Percentiles rank a stretch among this genome's conserved stretches.
Evolutionary conservation across 306 rosid genomes (phyloP).

Genomic region (Quercus glauca): DNA sequence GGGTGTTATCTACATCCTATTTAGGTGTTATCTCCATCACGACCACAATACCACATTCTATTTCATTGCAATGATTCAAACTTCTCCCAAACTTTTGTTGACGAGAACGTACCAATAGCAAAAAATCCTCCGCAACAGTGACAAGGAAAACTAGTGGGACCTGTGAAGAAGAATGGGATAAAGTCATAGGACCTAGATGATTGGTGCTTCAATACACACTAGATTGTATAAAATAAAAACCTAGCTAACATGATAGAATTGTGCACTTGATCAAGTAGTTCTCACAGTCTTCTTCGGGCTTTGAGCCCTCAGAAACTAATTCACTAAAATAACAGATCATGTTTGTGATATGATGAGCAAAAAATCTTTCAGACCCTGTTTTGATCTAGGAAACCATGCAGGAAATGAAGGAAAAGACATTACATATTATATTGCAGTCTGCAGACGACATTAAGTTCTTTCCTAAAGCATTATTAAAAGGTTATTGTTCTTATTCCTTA

Average conservation of each 20-base stretch:
- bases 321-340: neutral
- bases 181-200: neutral
- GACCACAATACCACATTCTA: neutral
- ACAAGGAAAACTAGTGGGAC: neutral
- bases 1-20: neutral
- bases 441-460: no score
- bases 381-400: no score
- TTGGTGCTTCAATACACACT: neutral
- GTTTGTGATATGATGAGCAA: no score
- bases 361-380: no score
- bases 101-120: neutral
- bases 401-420: no score
- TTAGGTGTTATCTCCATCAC: neutral
- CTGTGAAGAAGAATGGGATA: neutral
- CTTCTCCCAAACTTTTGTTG: conserved; percentile 15
- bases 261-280: neutral
- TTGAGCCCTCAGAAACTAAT: neutral
- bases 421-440: no score
- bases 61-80: neutral
- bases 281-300: no score
- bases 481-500: no score
- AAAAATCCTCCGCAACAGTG: neutral
- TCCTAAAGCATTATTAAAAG: no score
- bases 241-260: neutral
- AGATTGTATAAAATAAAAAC: neutral